Evolutionary conservation across 2,329 filamentous ascomycete genomes (phyloP), one percentile per base, ranked within the genome.

Genomic region (Sphaerulina musiva): DNA sequence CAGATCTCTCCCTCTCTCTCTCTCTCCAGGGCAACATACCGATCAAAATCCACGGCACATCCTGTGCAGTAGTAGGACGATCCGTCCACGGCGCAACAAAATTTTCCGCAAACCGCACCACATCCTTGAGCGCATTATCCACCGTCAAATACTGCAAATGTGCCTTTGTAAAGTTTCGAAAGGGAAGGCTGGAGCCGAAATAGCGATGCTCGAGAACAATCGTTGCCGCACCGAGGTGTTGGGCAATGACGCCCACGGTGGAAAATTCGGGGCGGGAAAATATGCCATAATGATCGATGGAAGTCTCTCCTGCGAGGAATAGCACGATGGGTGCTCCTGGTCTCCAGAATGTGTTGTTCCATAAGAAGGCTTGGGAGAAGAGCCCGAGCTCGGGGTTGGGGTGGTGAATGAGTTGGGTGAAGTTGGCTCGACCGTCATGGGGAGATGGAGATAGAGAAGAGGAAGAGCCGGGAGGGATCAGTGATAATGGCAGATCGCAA

Each of bases 131-230:
- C 0, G 77, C 69, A 60, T 82, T 77, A 10, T 76, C 68, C 9
- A 82, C 68, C 0, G 74, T 82, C 48, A 82, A 68, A 45, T 77
- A 75, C 59, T 77, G 75, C 52, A 83, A 65, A 40, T 75, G 80
- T 57, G 77, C 72, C 2, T 77, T 75, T 0, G 20, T 20, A 39
- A 80, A 69, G n/a, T 74, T 65, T 8, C 69, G 59, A 58, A 74
- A 81, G 1, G 80, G 80, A 3, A 75, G 75, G 6, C 78, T 81
- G n/a, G 72, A 71, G 6, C 80, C 80, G 74, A 75, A 83, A 66
- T 80, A 82, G 12, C 80, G 75, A 63, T 83, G 80, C 66, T 83
- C 80, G 39, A 82, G 61, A 52, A 82, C 63, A 29, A 83, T 64
- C 2, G 76, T 73, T 8, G 80, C 80, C 42, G 74, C 80, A 36